These are phyloP conservation scores for Fraxinus ornus DNA, from an alignment of 305 asterid species.

Conservation along the genomic window DNA sequence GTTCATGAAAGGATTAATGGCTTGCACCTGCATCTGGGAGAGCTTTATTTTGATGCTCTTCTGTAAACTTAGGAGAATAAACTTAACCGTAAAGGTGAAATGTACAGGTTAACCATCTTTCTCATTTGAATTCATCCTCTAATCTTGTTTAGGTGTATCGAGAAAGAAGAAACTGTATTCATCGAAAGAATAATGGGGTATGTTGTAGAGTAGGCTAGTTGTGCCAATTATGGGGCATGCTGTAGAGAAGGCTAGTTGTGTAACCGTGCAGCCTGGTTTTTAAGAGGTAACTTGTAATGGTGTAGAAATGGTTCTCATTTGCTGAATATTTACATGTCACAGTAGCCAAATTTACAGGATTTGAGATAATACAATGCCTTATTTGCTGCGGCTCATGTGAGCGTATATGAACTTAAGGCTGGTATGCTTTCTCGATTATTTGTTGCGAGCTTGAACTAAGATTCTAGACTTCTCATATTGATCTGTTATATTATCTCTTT, in stretches of 20 bases:
- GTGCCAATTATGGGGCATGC: neutral
- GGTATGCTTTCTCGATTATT: neutral
- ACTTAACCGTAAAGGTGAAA: conserved; percentile 18
- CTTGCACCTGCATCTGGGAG: conserved; percentile 10
- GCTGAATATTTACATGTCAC: neutral
- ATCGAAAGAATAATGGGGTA: neutral
- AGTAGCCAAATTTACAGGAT: neutral
- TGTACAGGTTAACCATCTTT: conserved; percentile 24
- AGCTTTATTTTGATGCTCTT: conserved; percentile 26
- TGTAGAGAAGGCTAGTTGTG: neutral
- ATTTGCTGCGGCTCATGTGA: neutral
- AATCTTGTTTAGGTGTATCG: neutral
- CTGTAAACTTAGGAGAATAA: conserved; percentile 22
- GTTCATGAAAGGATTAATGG: conserved; percentile 17
- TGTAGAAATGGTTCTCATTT: neutral
- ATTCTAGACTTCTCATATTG: neutral
- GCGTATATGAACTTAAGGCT: neutral
- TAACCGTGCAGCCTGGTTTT: neutral
- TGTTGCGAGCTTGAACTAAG: neutral
- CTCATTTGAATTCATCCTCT: neutral
- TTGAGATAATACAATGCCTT: neutral
- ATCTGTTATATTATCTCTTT: neutral
- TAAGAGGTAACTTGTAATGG: neutral
- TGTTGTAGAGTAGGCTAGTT: neutral
- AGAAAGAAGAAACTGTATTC: neutral